Conservation (phyloP, 257 asterid genomes). For the Plantago elongata region DNA sequence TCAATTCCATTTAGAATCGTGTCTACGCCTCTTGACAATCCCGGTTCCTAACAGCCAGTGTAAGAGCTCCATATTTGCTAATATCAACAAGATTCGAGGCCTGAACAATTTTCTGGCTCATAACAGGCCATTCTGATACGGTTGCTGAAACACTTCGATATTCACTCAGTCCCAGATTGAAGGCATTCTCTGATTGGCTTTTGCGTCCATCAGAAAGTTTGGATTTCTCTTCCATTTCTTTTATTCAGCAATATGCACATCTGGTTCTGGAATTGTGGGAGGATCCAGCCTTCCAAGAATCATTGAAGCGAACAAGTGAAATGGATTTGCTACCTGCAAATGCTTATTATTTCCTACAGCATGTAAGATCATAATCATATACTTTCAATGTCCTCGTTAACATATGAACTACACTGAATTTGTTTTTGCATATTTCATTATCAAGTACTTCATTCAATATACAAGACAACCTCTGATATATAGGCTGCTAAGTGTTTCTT, state of each 20-base stretch:
- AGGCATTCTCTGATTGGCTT: neutral
- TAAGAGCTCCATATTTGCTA: neutral
- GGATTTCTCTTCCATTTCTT: conserved; percentile 38
- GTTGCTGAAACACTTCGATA: conserved; percentile 51
- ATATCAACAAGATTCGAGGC: neutral
- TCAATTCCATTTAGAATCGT: too few species aligned
- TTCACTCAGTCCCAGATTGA: conserved; percentile 1
- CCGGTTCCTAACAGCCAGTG: too few species aligned
- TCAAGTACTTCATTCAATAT: too few species aligned
- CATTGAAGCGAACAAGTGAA: conserved; percentile 48
- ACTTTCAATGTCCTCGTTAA: neutral
- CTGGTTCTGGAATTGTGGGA: conserved; percentile 49
- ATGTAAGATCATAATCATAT: conserved; percentile 29
- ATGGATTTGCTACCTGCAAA: conserved; percentile 38
- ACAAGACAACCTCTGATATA: too few species aligned
- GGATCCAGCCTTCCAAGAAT: conserved; percentile 42
- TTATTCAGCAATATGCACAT: conserved; percentile 45
- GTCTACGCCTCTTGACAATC: too few species aligned
- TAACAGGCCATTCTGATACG: conserved; percentile 31
- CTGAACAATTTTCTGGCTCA: conserved; percentile 8
- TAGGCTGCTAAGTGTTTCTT: conserved; percentile 9
- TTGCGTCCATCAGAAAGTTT: conserved; percentile 37
- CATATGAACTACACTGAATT: too few species aligned
- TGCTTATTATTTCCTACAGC: conserved; percentile 53
- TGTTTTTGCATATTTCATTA: too few species aligned